Evolutionary conservation across 2,329 filamentous ascomycete species (phyloP).

Genomic region (Geosmithia morbida): DNA sequence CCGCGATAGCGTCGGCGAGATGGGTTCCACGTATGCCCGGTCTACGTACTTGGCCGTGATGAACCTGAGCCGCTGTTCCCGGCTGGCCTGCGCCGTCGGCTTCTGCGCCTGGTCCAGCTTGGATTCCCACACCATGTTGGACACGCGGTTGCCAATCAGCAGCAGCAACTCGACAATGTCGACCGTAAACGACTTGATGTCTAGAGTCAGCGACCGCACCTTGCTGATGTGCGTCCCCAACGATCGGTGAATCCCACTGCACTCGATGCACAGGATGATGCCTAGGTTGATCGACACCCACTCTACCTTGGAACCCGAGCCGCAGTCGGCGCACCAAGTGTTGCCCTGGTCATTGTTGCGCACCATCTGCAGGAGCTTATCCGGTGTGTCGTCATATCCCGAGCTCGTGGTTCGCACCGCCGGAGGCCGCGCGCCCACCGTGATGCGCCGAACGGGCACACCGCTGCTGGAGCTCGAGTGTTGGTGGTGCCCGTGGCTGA

Average conservation of each 20-base stretch:
- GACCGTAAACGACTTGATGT: conserved; percentile 90
- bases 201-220: conserved; percentile 83
- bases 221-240: conserved; percentile 97
- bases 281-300: conserved; percentile 98
- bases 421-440: conserved; percentile 74
- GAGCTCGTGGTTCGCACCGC: conserved; percentile 56
- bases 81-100: conserved; percentile 60
- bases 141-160: conserved; percentile 82
- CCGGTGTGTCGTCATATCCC: conserved; percentile 67
- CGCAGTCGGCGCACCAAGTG: conserved; percentile 86
- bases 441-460: conserved; percentile 69
- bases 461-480: conserved; percentile 29
- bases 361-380: conserved; percentile 74
- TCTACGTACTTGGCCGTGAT: conserved; percentile 94
- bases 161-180: conserved; percentile 93
- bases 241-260: conserved; percentile 91
- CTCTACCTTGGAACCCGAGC: conserved; percentile 82
- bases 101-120: conserved; percentile 62
- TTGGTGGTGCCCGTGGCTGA: conserved; percentile 36
- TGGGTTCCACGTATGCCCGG: conserved; percentile 63
- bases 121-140: conserved; percentile 95
- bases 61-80: conserved; percentile 85
- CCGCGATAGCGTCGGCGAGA: conserved; percentile 59
- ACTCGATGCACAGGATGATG: conserved; percentile 94
- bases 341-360: conserved; percentile 88